Evolutionary conservation across 2,329 filamentous ascomycete genomes (phyloP), one percentile per base, ranked within the genome.

Genomic region (Penicillium frequentans): DNA sequence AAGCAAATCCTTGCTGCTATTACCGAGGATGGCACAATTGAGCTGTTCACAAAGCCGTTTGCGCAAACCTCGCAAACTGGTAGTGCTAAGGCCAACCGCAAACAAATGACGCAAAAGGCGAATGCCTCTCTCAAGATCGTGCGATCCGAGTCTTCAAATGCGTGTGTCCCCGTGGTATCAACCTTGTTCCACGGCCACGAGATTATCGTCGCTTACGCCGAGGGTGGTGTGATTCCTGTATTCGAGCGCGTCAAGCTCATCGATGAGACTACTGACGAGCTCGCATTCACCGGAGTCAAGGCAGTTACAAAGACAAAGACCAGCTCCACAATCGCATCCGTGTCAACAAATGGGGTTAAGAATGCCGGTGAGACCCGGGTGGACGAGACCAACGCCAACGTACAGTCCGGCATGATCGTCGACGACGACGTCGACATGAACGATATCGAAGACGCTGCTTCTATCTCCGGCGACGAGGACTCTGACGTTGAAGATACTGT

Each of bases 361-460:
- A 75, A 79, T 59, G 68, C 77, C 49, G 79, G 77, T 44, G 80
- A 81, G 62, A 78, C 75, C 56, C 78, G 81, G 42, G 80, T 87
- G 33, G 81, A 87, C 68, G 85, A 88, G 61, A 80, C 83, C 31
- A 79, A 77, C 54, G 77, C 83, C 11, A 77, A 82, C 2, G 81
- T 88, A 11, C 78, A 79, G 55, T 71, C 76, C 52, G 78, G 80
- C 48, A 78, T 77, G 33, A 73, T 81, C 48, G 75, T 76, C 39
- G 77, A 79, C 39, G 76, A 78, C 31, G 70, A 75, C 57, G 60
- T 69, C 27, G 70, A 69, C 52, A 68, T 72, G 54, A 65, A 73
- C 14, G 71, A 73, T n/a, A 57, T 58, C 14, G 67, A 70, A 43
- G 67, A 67, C 27, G 69, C 64, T 10, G 58, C 53, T 6, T 67